Evolutionary conservation across 1,284 basidiomycete species (phyloP), one percentile per base, ranked within the genome.

Genomic region (Ganoderma leucocontextum): DNA sequence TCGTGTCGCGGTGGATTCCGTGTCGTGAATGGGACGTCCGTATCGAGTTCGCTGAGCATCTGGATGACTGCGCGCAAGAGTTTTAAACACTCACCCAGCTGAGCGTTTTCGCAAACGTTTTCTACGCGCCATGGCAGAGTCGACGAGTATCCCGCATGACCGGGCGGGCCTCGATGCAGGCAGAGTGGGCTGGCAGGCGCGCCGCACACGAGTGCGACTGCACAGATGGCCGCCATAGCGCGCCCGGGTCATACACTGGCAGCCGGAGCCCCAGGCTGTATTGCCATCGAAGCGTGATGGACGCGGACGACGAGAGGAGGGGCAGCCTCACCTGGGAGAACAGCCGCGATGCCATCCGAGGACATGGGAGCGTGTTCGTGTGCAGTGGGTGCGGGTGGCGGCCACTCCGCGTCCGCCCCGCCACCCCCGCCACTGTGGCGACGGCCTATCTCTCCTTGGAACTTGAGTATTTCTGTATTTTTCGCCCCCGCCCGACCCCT

Each of bases 81-180:
- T 64, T 33, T 52, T 64, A 63, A 69, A 72, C 49, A 66, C 55
- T 33, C 41, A 67, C 60, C 57, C 36, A 65, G 35, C 62, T 66
- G 66, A 69, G 70, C 70, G 70, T 72, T 47, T 39, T 39, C 58
- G 29, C 52, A 33, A 52, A 59, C 38, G 13, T 17, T 55, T 42
- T 64, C 62, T 38, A 49, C 39, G 65, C 58, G 64, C 59, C 58
- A 60, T 53, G 33, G 22, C 25, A n/a, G 52, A 42, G 65, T 49
- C 61, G 67, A 66, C 59, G 29, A 47, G 49, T 29, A 67, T 63
- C 65, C 70, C 65, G 52, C 70, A 67, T 63, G 53, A 59, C 65
- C 67, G 55, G 61, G 70, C 70, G 68, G 68, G 65, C 70, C 67
- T 68, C 70, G 65, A 59, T 64, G 67, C 70, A 69, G 65, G 38